A percentile compares a stretch with the other conserved stretches of the same genome.
These are phyloP conservation scores for Drechslerella coelobrocha DNA, from an alignment of 2,329 filamentous ascomycete species.

Conservation along the genomic window DNA sequence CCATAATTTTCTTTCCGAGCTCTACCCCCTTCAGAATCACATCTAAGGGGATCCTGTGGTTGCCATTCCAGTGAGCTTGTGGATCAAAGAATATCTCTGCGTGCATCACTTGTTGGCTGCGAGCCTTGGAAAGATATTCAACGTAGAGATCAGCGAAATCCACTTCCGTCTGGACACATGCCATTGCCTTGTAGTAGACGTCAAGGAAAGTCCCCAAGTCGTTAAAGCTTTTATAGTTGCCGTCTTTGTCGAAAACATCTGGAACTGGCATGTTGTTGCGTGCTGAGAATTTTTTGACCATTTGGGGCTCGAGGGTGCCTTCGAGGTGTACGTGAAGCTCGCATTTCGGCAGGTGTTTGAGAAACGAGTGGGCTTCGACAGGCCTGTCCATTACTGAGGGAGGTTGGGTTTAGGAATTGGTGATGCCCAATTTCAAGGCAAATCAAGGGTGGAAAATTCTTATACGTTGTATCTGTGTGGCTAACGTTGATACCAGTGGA, in stretches of 20 bases:
- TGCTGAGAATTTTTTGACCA: constrained; percentile 73
- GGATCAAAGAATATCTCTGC: constrained; percentile 84
- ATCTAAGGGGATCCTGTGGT: constrained; percentile 64
- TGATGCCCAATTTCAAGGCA: too few relatives aligned
- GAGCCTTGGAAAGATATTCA: constrained; percentile 72
- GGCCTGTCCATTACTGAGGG: too few relatives aligned
- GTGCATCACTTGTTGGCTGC: constrained; percentile 71
- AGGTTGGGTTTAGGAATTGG: too few relatives aligned
- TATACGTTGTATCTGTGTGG: too few relatives aligned
- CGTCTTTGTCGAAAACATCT: constrained; percentile 51
- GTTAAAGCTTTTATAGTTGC: constrained; percentile 69
- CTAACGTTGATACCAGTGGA: too few relatives aligned
- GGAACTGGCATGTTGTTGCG: constrained; percentile 72
- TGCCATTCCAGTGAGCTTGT: constrained; percentile 72
- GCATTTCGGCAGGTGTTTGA: constrained; percentile 66
- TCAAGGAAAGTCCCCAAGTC: constrained; percentile 78
- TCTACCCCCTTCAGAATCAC: constrained; percentile 73
- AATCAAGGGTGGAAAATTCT: too few relatives aligned
- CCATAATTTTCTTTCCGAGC: constrained; percentile 64
- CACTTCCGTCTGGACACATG: constrained; percentile 68
- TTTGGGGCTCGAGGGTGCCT: constrained; percentile 72
- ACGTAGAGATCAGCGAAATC: constrained; percentile 77
- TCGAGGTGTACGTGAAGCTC: constrained; percentile 84
- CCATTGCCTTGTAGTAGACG: constrained; percentile 80
- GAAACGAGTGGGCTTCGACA: too few relatives aligned